Percentiles rank a stretch among this genome's conserved stretches.
Conservation (phyloP, 2,329 filamentous ascomycete genomes). For the Colletotrichum liaoningense region DNA sequence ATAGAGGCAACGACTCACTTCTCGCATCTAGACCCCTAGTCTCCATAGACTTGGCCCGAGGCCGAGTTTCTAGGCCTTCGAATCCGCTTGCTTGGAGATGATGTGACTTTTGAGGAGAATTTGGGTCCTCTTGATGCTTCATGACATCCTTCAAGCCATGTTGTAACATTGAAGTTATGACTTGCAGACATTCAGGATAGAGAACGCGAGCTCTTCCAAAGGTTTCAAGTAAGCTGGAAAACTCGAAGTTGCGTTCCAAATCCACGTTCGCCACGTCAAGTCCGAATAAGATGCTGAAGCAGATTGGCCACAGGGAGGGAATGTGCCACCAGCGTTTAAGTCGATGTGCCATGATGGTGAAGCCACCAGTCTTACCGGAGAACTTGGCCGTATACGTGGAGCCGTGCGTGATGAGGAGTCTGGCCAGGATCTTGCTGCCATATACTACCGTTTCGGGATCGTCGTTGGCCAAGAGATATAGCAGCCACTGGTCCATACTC, state of each 20-base stretch:
- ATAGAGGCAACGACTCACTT: conserved; percentile 51
- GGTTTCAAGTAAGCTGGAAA: conserved; percentile 77
- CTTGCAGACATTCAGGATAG: conserved; percentile 81
- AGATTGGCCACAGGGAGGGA: conserved; percentile 85
- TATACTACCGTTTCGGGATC: conserved; percentile 86
- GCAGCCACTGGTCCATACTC: conserved; percentile 74
- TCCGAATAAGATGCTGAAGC: conserved; percentile 89
- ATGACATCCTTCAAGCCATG: conserved; percentile 81
- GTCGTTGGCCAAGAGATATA: conserved; percentile 90
- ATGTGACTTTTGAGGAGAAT: conserved; percentile 55
- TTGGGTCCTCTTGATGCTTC: conserved; percentile 69
- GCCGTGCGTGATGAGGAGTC: conserved; percentile 86
- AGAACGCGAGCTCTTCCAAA: conserved; percentile 77
- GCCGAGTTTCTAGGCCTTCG: conserved; percentile 46
- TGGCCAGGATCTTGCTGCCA: conserved; percentile 84
- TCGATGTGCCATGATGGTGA: conserved; percentile 84
- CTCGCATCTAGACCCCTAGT: conserved; percentile 67
- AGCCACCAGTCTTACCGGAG: conserved; percentile 84
- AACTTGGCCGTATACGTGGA: conserved; percentile 87
- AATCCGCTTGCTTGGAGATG: conserved; percentile 36
- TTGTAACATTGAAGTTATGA: conserved; percentile 89
- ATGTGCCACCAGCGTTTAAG: conserved; percentile 91
- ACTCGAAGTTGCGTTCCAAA: conserved; percentile 78
- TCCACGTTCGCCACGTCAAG: conserved; percentile 81
- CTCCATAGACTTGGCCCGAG: conserved; percentile 73